These are phyloP conservation scores for Quillaja saponaria DNA, from an alignment of 306 rosid genomes.

Conservation along the genomic window DNA sequence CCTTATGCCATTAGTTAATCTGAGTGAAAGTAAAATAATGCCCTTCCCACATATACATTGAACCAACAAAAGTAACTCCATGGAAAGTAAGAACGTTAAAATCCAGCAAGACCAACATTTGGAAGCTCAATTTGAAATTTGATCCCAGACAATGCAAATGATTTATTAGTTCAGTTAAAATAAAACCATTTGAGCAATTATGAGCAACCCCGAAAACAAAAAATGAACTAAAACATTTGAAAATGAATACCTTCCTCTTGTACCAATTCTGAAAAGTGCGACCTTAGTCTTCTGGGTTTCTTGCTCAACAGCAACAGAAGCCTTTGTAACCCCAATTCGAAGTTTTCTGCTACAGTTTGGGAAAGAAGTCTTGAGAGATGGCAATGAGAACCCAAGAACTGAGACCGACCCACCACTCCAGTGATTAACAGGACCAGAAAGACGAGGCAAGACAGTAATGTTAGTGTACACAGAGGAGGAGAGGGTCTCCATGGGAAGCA, in stretches of 20 bases:
- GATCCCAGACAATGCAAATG: not conserved
- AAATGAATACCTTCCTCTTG: slow-evolving; percentile 78
- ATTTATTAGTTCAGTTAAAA: not conserved
- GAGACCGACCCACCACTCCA: slow-evolving; percentile 37
- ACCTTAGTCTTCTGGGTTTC: slow-evolving; percentile 50
- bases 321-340: slow-evolving; percentile 37
- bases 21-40: too few relatives aligned
- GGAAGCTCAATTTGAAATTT: not conserved
- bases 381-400: slow-evolving; percentile 37
- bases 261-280: slow-evolving; percentile 77
- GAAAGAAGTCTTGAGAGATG: slow-evolving; percentile 46
- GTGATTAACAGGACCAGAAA: slow-evolving; percentile 26
- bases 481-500: slow-evolving; percentile 41
- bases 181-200: not conserved
- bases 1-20: too few relatives aligned
- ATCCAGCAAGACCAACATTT: not conserved
- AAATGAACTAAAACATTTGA: not conserved
- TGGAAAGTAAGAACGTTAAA: too few relatives aligned
- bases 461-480: slow-evolving; percentile 31
- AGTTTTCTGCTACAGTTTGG: slow-evolving; percentile 32
- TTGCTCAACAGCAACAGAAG: slow-evolving; percentile 75
- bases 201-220: not conserved
- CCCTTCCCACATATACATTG: too few relatives aligned
- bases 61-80: too few relatives aligned
- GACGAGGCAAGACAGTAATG: slow-evolving; percentile 28